phyloP scores from a whole-genome alignment of 2,329 filamentous ascomycete genomes.

The Lachnellula arida region DNA sequence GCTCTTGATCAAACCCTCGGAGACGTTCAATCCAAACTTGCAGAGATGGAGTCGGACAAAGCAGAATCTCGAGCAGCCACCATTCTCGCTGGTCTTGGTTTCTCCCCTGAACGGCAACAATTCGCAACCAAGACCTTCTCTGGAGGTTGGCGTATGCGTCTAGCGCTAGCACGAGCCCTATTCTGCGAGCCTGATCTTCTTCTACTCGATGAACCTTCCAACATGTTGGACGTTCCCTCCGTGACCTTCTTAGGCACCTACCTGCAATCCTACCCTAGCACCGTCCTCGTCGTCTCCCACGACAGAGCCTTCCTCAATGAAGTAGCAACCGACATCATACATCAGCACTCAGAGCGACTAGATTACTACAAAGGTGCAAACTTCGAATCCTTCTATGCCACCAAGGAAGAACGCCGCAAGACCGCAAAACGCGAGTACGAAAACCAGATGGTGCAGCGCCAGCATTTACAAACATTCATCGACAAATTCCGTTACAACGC shows the following conservation, averaged over 20 bases:
- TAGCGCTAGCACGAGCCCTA: slow-evolving; percentile 87
- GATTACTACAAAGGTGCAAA: slow-evolving; percentile 99
- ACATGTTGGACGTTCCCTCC: slow-evolving; percentile 99
- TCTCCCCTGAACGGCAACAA: slow-evolving; percentile 88
- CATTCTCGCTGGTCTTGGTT: slow-evolving; percentile 93
- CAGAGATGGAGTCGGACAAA: slow-evolving; percentile 99
- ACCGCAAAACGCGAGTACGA: slow-evolving; percentile 96
- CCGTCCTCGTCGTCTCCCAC: slow-evolving; percentile 94
- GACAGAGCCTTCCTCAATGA: slow-evolving; percentile 99
- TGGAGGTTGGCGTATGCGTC: slow-evolving; percentile 98
- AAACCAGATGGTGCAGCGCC: slow-evolving; percentile 91
- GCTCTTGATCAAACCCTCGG: slow-evolving; percentile 85
- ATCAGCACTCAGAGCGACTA: slow-evolving; percentile 93
- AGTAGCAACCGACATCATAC: slow-evolving; percentile 97
- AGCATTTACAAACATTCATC: slow-evolving; percentile 95
- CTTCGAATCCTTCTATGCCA: slow-evolving; percentile 96
- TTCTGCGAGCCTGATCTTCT: slow-evolving; percentile 97
- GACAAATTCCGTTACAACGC: slow-evolving; percentile 99
- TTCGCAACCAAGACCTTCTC: slow-evolving; percentile 96
- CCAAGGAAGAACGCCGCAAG: slow-evolving; percentile 95
- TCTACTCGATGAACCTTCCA: slow-evolving; percentile 96
- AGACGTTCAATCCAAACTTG: slow-evolving; percentile 85
- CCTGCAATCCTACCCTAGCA: slow-evolving; percentile 89
- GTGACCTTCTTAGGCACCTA: slow-evolving; percentile 98
- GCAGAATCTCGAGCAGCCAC: slow-evolving; percentile 92